phyloP scores from a whole-genome alignment of 176 grass and related monocot genomes.

The Rhynchospora tenuis region DNA sequence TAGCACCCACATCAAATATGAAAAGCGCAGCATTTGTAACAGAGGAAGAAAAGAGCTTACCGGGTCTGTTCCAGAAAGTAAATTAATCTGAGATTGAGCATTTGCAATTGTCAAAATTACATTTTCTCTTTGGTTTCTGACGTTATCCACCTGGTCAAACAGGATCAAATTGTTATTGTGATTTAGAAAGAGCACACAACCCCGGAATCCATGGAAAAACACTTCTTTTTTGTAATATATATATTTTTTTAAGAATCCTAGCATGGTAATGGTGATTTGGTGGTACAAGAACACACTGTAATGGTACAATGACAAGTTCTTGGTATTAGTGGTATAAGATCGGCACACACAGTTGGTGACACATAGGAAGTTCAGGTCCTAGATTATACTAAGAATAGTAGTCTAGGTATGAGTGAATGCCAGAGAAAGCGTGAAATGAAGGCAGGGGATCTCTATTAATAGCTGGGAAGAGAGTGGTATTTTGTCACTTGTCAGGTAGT shows the following conservation, averaged over 20 bases:
- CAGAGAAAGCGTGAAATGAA: too few relatives aligned
- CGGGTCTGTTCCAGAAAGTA: constrained; percentile 46
- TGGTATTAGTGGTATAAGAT: too few relatives aligned
- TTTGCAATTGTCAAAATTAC: constrained; percentile 73
- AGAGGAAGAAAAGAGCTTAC: constrained; percentile 36
- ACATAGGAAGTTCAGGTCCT: too few relatives aligned
- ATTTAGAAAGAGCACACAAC: constrained; percentile 6
- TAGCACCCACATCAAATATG: background rate
- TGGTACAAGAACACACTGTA: too few relatives aligned
- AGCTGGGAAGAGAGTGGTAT: too few relatives aligned
- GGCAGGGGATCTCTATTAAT: too few relatives aligned
- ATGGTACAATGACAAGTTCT: too few relatives aligned
- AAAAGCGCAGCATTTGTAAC: background rate
- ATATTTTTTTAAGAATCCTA: background rate
- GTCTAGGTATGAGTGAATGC: too few relatives aligned
- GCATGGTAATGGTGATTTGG: background rate
- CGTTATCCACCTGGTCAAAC: constrained; percentile 65
- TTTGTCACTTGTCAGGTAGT: too few relatives aligned
- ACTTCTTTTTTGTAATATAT: background rate
- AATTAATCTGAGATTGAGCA: constrained; percentile 58
- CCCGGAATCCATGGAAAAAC: background rate
- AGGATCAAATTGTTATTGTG: constrained; percentile 10
- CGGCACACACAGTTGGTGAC: too few relatives aligned
- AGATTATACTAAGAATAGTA: too few relatives aligned
- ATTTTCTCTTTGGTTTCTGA: constrained; percentile 95